Base-by-base conservation (phyloP, 1,284 basidiomycete genomes). In the Cryptococcus jaspeensis region DNA sequence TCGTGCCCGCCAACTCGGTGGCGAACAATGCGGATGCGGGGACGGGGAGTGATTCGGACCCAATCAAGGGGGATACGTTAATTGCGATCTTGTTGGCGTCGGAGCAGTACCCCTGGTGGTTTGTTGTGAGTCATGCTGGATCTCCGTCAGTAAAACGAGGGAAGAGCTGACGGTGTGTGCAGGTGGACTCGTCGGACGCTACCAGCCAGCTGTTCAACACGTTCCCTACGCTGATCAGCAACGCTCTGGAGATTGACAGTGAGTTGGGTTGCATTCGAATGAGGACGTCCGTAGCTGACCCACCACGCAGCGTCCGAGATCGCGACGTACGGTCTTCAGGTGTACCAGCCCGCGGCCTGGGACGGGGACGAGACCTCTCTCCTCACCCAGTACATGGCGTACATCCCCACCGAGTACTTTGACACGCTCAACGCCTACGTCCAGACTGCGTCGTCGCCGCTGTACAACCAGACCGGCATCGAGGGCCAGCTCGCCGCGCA, bases 321-420 rank as follows among this genome's bases (percentile, higher is more conserved):
- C 22, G 58, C 68, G 51, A 78, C 75, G 0, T 76, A 75, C 55
- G 76, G 73, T 42, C 64, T 80, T 16, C 65, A 74, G 61, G 74
- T 75, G 4, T 79, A 78, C 61, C 71, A 76, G 51, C 77, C 78
- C 5, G 76, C 73, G 1, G 55, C 69, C 2, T 72, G 71, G 62
- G 66, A 73, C 52, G 74, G 74, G 2, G 61, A 63, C 15, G 60
- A 66, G 41, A 58, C 65, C 3, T 60, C 63, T 8, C 63, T 78
- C 11, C 66, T 78, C 43, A 79, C 78, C 8, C 71, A 76, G 52
- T 79, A 74, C 71, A 64, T 79, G 13, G 77, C 73, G 5, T 79
- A 76, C 59, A 74, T 80, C 48, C 78, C 78, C 13, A 58, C 60
- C 13, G 53, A 60, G 49, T 60, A 73, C 39, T 76, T 79, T 50